Percentiles rank a stretch among this genome's conserved stretches.
These are phyloP conservation scores for Eragrostis curvula DNA, from an alignment of 176 grass and related monocot species.

Conservation along the genomic window DNA sequence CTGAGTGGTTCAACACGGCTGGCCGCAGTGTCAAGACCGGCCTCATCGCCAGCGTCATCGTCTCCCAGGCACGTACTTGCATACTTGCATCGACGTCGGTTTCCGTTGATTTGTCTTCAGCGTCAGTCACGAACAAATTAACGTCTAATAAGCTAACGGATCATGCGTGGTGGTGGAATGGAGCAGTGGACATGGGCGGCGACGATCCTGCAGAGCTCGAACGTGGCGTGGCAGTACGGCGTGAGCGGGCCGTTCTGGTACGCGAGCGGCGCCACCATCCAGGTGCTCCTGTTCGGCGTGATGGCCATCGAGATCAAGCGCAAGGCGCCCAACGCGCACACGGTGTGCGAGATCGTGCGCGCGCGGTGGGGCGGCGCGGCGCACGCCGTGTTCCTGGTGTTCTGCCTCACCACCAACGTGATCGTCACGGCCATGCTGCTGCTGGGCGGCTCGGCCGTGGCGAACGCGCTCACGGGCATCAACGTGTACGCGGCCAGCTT, in stretches of 20 bases:
- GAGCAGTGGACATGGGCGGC: conserved; percentile 83
- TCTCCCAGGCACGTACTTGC: conserved; percentile 56
- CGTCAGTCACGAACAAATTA: not conserved
- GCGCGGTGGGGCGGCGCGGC: conserved; percentile 60
- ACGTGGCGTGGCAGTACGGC: conserved; percentile 81
- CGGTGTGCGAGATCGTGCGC: conserved; percentile 75
- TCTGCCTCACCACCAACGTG: conserved; percentile 77
- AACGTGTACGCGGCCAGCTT: conserved; percentile 78
- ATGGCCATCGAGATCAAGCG: conserved; percentile 90
- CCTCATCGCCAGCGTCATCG: conserved; percentile 82
- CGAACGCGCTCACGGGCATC: conserved; percentile 76
- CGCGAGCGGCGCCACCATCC: conserved; percentile 73
- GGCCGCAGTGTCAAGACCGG: conserved; percentile 81
- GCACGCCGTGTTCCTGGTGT: conserved; percentile 66
- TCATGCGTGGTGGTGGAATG: not conserved
- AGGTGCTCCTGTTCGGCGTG: conserved; percentile 77
- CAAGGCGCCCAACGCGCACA: conserved; percentile 76
- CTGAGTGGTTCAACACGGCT: conserved; percentile 86
- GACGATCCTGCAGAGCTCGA: conserved; percentile 84
- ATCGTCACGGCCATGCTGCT: conserved; percentile 84
- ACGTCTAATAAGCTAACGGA: not conserved
- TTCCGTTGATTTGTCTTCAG: not conserved
- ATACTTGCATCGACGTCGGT: not conserved
- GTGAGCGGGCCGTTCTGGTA: conserved; percentile 88
- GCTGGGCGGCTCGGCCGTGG: conserved; percentile 73